Conservation (phyloP, 257 asterid genomes). For the Gentiana straminea region DNA sequence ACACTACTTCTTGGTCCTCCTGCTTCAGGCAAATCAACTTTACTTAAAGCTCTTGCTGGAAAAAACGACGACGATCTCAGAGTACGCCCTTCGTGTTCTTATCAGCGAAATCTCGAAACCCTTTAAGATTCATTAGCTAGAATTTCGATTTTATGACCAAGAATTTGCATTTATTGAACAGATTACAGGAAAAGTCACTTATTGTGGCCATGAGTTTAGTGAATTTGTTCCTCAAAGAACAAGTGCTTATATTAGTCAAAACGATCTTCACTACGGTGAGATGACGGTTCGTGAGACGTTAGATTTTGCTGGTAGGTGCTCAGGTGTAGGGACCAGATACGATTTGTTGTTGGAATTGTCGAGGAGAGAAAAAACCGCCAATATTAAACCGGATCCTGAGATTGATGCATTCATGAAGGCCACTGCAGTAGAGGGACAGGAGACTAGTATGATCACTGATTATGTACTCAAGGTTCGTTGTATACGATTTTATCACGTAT, state of each 20-base stretch:
- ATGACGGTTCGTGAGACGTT: constrained; percentile 91
- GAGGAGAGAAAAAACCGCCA: constrained; percentile 47
- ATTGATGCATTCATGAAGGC: constrained; percentile 73
- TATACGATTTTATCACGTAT: neutral
- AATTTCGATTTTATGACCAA: neutral
- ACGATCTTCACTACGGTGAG: constrained; percentile 85
- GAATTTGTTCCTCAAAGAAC: constrained; percentile 86
- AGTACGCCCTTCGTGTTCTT: constrained; percentile 18
- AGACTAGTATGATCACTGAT: constrained; percentile 73
- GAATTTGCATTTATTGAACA: constrained; percentile 9
- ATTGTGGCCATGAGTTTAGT: constrained; percentile 71
- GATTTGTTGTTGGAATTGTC: constrained; percentile 56
- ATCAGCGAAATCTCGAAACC: neutral
- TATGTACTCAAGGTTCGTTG: constrained; percentile 69
- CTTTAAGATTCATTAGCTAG: neutral
- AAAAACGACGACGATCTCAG: constrained; percentile 62
- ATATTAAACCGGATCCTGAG: constrained; percentile 60
- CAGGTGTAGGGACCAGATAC: constrained; percentile 87
- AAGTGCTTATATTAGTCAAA: constrained; percentile 83
- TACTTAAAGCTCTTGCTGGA: constrained; percentile 74
- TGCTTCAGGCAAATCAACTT: constrained; percentile 81
- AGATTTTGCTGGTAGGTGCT: constrained; percentile 83
- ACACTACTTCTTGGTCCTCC: constrained; percentile 89
- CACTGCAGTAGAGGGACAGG: constrained; percentile 64
- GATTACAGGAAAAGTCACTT: constrained; percentile 65